Evolutionary conservation across 192 early-diverging fungal genomes (phyloP).

Genomic region (Phycomyces nitens): DNA sequence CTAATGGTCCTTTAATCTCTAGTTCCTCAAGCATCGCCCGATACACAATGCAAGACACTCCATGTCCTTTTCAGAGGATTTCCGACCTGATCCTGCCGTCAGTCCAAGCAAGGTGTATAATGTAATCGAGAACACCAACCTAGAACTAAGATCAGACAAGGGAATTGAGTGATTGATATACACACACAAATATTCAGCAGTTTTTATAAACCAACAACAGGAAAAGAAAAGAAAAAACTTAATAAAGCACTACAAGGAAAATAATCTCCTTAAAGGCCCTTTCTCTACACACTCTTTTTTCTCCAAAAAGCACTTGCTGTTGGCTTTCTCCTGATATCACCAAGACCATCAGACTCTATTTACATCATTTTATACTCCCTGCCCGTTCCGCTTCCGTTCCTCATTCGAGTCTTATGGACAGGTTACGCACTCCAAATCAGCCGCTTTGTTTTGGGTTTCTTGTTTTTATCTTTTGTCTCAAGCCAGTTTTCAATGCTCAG

Average conservation of each 20-base stretch:
- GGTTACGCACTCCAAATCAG: slow-evolving; percentile 1
- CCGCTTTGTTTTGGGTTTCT: background rate
- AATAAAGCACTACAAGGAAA: no score
- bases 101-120: slow-evolving; percentile 27
- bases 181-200: no score
- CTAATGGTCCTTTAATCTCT: background rate
- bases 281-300: no score
- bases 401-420: background rate
- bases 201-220: no score
- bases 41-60: slow-evolving; percentile 35
- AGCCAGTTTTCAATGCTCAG: background rate
- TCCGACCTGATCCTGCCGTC: slow-evolving; percentile 40
- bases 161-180: background rate
- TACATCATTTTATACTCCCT: no score
- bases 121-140: slow-evolving; percentile 27
- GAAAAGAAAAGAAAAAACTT: no score
- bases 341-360: no score
- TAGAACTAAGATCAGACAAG: slow-evolving; percentile 22
- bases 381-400: background rate
- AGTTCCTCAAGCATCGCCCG: slow-evolving; percentile 57
- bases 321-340: no score
- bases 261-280: no score
- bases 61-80: slow-evolving; percentile 82
- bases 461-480: no score
- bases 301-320: no score